Evolutionary conservation across 2,329 filamentous ascomycete species (phyloP), one percentile per base, ranked within the genome.

Genomic region (Orbilia oligospora): DNA sequence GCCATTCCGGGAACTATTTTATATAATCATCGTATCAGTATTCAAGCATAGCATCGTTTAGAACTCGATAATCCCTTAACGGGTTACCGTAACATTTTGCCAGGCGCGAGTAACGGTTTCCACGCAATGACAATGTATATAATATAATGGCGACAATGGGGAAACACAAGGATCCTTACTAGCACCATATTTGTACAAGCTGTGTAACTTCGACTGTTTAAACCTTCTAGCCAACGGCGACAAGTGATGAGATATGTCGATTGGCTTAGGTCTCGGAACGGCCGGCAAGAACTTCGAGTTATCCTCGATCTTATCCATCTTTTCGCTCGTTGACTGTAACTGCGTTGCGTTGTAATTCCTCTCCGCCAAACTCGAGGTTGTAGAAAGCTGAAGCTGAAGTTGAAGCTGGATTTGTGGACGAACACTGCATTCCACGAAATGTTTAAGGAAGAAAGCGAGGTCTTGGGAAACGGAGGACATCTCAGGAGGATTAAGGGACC

Each of bases 161-260:
- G 24, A 24, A 49, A 49, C 24, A 41, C 10, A 51, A 20, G 80
- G 82, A 96, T 96, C 58, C 72, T 65, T 66, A 76, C 72, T 49
- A 14, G 48, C 22, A 22, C 58, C 24, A 85, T 93, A 97, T 84
- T 93, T 93, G 87, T 97, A 97, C 84, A 94, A 93, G 44, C 88
- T 83, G 86, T 97, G 97, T 84, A 97, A 88, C 51, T 86, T 86
- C 83, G 90, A 96, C 5, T 88, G 86, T 5, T 86, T 81, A 8
- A 93, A 88, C 56, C 88, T 88, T 82, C 88, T 90, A 58, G 93
- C 91, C 53, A 90, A 87, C 72, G 89, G 87, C 0, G 93, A 94
- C 81, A 91, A 91, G 83, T 94, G 91, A 83, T 97, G 93, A 81
- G 90, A 91, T 78, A 97, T 87, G 84, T 97, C 92, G 81, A 90